Evolutionary conservation across 176 grass and related monocot species (phyloP).

Genomic region (Oryza coarctata): DNA sequence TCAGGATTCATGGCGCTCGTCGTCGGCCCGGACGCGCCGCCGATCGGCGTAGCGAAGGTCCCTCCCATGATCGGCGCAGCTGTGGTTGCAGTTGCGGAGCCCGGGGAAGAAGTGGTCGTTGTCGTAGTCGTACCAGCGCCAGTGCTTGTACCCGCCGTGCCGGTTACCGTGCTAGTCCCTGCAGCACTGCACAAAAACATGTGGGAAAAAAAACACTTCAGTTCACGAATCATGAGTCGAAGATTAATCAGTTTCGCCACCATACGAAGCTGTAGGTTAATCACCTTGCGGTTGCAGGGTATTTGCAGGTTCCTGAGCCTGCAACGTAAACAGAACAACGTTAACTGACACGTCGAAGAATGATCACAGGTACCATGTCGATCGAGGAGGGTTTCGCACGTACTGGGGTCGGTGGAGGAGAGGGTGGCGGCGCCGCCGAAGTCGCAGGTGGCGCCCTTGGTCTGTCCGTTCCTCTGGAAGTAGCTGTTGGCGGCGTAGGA

Average conservation of each 20-base stretch:
- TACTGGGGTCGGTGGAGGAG: constrained; percentile 60
- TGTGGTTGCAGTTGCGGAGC: constrained; percentile 19
- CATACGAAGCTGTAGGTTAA: too few relatives aligned
- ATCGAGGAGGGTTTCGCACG: not conserved
- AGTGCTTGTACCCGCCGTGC: not conserved
- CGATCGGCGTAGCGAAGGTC: constrained; percentile 41
- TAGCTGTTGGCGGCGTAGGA: constrained; percentile 81
- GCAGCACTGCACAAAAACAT: constrained; percentile 13
- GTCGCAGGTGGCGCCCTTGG: constrained; percentile 60
- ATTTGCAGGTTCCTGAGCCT: constrained; percentile 55
- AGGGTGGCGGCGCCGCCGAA: constrained; percentile 59
- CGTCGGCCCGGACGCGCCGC: constrained; percentile 24
- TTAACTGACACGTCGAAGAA: not conserved
- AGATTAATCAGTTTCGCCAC: not conserved
- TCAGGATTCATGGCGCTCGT: constrained; percentile 25
- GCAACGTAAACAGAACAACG: not conserved
- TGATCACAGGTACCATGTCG: not conserved
- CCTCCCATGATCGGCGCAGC: constrained; percentile 36
- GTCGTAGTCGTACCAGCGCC: not conserved
- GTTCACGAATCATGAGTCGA: not conserved
- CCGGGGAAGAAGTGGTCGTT: constrained; percentile 1
- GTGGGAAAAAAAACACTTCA: not conserved
- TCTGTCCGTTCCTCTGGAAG: constrained; percentile 58
- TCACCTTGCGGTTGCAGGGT: constrained; percentile 53
- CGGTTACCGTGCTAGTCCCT: constrained; percentile 29